phyloP scores from a whole-genome alignment of 164 flowering plant species.

The Taxillus chinensis region DNA sequence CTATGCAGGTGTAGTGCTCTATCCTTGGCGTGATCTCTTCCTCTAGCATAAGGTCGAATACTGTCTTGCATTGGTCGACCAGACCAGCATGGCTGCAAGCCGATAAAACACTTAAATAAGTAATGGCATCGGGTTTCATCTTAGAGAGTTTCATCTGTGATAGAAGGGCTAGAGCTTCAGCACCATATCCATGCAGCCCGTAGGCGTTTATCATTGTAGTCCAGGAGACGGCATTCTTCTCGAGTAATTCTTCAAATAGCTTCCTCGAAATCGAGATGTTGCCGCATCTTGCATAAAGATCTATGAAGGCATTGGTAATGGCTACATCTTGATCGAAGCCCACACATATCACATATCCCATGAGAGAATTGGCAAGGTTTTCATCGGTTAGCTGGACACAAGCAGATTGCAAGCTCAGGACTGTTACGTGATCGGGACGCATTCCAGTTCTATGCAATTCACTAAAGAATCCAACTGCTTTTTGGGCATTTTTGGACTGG shows the following conservation, averaged over 20 bases:
- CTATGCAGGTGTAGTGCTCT: conserved; percentile 55
- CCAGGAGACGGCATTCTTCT: conserved; percentile 41
- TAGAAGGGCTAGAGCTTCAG: conserved; percentile 33
- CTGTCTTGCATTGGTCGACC: conserved; percentile 29
- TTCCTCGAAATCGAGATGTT: conserved; percentile 24
- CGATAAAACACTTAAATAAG: conserved; percentile 33
- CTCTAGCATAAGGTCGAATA: conserved; percentile 32
- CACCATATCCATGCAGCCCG: conserved; percentile 39
- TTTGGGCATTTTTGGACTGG: conserved; percentile 15
- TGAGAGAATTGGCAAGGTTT: conserved; percentile 17
- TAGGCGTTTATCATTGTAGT: conserved; percentile 43
- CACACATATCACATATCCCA: conserved; percentile 25
- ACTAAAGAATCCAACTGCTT: conserved; percentile 23
- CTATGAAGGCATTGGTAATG: conserved; percentile 41
- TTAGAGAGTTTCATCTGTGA: conserved; percentile 29
- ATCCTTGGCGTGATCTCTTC: conserved; percentile 24
- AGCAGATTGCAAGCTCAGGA: conserved; percentile 32
- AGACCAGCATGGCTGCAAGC: conserved; percentile 59
- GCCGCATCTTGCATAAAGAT: conserved; percentile 53
- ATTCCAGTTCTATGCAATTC: conserved; percentile 24
- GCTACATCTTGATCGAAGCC: conserved; percentile 31
- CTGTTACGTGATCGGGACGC: conserved; percentile 37
- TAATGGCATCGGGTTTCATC: conserved; percentile 28
- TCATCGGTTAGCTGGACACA: conserved; percentile 28
- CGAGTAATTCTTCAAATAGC: conserved; percentile 28